These are phyloP conservation scores for Pichia californica DNA, from an alignment of 805 yeast species.

Conservation along the genomic window DNA sequence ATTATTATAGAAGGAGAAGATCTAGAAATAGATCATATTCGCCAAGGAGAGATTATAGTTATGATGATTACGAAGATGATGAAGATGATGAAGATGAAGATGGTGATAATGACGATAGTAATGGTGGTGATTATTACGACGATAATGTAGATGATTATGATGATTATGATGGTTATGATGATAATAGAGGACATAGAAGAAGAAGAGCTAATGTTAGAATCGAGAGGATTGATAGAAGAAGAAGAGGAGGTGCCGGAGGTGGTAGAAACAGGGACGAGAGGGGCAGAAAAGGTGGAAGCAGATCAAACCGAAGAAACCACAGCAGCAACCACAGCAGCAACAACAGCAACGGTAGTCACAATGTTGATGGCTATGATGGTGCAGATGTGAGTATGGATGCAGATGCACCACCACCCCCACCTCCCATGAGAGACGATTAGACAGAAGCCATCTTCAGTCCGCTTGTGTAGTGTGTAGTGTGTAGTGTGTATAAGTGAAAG, in stretches of 20 bases:
- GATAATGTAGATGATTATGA: too few species aligned
- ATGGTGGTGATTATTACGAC: background rate
- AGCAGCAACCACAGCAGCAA: too few species aligned
- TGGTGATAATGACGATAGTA: too few species aligned
- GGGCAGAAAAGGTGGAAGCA: background rate
- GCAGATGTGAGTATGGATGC: background rate
- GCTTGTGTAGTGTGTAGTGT: too few species aligned
- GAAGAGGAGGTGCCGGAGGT: background rate
- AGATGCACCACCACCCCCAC: constrained; percentile 7
- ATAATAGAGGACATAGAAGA: too few species aligned
- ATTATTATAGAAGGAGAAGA: too few species aligned
- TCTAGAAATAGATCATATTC: background rate
- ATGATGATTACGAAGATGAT: background rate
- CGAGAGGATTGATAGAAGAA: too few species aligned
- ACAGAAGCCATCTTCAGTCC: too few species aligned
- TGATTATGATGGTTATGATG: background rate
- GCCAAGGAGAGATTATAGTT: constrained; percentile 3
- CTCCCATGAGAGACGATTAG: too few species aligned
- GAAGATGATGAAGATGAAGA: constrained; percentile 4
- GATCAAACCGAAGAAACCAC: background rate
- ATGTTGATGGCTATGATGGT: background rate
- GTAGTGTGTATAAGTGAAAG: too few species aligned
- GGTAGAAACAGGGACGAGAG: background rate
- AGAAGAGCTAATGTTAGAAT: too few species aligned
- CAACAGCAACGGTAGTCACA: background rate